These are phyloP conservation scores for Lecanoromycetidae sp. DNA, from an alignment of 2,329 filamentous ascomycete species.

Conservation along the genomic window DNA sequence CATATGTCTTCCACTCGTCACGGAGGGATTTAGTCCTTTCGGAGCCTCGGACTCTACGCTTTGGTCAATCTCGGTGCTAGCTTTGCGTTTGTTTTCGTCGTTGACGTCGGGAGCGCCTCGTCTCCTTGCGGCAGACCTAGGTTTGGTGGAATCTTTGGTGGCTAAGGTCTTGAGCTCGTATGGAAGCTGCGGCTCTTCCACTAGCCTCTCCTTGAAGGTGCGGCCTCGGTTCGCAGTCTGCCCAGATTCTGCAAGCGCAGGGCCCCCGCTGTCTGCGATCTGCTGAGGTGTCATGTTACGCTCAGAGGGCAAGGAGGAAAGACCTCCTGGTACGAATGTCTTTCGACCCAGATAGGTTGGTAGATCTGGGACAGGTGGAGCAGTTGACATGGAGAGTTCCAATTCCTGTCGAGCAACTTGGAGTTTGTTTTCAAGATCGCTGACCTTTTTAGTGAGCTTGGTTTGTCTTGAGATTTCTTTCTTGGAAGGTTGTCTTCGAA, in stretches of 20 bases:
- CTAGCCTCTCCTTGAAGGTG: too few relatives aligned
- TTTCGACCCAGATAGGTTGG: slow-evolving; percentile 6
- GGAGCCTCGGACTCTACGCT: not conserved
- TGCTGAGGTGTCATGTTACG: not conserved
- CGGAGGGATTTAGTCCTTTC: not conserved
- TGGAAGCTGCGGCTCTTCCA: too few relatives aligned
- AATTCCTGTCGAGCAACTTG: slow-evolving; percentile 18
- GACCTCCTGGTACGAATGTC: slow-evolving; percentile 15
- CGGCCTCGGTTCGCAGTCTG: too few relatives aligned
- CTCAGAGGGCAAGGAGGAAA: slow-evolving; percentile 13
- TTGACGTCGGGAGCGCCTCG: too few relatives aligned
- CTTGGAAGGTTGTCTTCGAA: slow-evolving; percentile 17
- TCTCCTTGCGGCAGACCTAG: too few relatives aligned
- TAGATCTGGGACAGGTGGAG: slow-evolving; percentile 12
- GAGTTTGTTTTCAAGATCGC: slow-evolving; percentile 19
- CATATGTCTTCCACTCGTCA: not conserved
- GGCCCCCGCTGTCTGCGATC: not conserved
- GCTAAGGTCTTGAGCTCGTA: too few relatives aligned
- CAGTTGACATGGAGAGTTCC: slow-evolving; percentile 8
- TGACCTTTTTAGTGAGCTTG: slow-evolving; percentile 19
- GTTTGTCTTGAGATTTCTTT: slow-evolving; percentile 18
- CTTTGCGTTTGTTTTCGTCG: too few relatives aligned
- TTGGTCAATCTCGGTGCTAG: not conserved
- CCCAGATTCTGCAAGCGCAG: too few relatives aligned
- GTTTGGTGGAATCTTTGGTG: too few relatives aligned